Conservation (phyloP, 345 rosid genomes). For the Conringia planisiliqua region DNA sequence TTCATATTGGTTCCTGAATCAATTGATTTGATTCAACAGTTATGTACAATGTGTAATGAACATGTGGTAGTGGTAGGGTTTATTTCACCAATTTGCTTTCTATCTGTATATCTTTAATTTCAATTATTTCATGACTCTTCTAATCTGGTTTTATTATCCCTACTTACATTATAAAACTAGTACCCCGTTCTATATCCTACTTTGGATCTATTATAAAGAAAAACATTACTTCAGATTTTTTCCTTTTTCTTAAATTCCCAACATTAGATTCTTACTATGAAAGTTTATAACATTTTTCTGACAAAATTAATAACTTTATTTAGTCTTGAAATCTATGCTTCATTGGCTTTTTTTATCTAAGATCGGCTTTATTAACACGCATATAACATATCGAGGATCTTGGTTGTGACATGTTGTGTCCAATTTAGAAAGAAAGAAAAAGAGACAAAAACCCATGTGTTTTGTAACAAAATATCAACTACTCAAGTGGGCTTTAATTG, state of each 20-base stretch:
- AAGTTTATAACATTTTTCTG: too few relatives aligned
- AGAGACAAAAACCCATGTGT: neutral
- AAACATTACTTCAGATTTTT: too few relatives aligned
- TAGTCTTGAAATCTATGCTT: too few relatives aligned
- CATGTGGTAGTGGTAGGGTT: slow-evolving; percentile 38
- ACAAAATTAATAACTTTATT: too few relatives aligned
- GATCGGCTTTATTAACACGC: too few relatives aligned
- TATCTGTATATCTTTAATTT: slow-evolving; percentile 1
- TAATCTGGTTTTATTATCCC: neutral
- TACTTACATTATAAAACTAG: neutral
- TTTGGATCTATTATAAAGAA: neutral
- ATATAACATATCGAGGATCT: neutral
- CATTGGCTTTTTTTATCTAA: too few relatives aligned
- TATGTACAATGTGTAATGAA: slow-evolving; percentile 28
- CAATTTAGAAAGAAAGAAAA: neutral
- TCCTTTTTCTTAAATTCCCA: too few relatives aligned
- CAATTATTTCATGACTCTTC: slow-evolving; percentile 13
- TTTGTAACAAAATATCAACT: neutral
- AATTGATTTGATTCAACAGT: slow-evolving; percentile 33
- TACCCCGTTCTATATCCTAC: neutral
- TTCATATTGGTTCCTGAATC: slow-evolving; percentile 25
- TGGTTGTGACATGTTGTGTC: slow-evolving; percentile 17
- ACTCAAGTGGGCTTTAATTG: neutral
- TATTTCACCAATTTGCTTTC: slow-evolving; percentile 18
- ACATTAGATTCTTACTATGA: too few relatives aligned